phyloP scores from a whole-genome alignment of 495 filamentous ascomycete genomes.

The Penicillium mononematosum region DNA sequence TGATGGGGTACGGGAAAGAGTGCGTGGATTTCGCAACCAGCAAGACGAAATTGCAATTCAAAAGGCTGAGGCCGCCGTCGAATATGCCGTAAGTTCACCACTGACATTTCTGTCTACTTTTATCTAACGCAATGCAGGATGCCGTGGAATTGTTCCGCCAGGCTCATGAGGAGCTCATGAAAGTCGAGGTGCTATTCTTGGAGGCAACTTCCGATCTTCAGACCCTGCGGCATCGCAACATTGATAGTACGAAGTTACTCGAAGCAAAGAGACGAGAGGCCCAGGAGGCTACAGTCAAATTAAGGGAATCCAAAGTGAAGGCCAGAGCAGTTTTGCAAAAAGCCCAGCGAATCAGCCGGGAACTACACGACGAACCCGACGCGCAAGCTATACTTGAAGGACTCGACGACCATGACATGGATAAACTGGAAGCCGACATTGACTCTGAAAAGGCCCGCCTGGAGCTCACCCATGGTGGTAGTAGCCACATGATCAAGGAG shows the following conservation, averaged over 20 bases:
- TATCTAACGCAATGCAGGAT: slow-evolving; percentile 42
- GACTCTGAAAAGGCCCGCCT: slow-evolving; percentile 70
- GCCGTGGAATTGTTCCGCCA: slow-evolving; percentile 58
- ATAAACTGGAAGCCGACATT: slow-evolving; percentile 72
- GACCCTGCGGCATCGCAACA: slow-evolving; percentile 60
- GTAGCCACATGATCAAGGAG: slow-evolving; percentile 71
- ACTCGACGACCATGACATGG: slow-evolving; percentile 50
- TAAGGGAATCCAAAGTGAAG: slow-evolving; percentile 29
- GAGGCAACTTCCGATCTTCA: slow-evolving; percentile 80
- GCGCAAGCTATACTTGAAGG: slow-evolving; percentile 31
- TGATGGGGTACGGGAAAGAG: slow-evolving; percentile 38
- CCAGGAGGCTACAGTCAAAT: slow-evolving; percentile 32
- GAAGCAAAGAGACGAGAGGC: slow-evolving; percentile 45
- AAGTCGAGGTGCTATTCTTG: slow-evolving; percentile 63
- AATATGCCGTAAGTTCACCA: slow-evolving; percentile 57
- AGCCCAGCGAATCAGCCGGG: slow-evolving; percentile 30
- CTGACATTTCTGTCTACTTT: not conserved
- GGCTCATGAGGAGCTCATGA: slow-evolving; percentile 61
- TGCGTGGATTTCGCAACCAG: slow-evolving; percentile 46
- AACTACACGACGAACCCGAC: slow-evolving; percentile 21
- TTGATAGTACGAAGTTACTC: slow-evolving; percentile 54
- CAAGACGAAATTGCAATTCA: slow-evolving; percentile 58
- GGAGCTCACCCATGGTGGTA: slow-evolving; percentile 75
- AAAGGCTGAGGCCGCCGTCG: slow-evolving; percentile 61
- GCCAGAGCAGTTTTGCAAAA: slow-evolving; percentile 37